These are phyloP conservation scores for Scolecobasidium constrictum DNA, from an alignment of 2,329 filamentous ascomycete genomes.

Conservation along the genomic window DNA sequence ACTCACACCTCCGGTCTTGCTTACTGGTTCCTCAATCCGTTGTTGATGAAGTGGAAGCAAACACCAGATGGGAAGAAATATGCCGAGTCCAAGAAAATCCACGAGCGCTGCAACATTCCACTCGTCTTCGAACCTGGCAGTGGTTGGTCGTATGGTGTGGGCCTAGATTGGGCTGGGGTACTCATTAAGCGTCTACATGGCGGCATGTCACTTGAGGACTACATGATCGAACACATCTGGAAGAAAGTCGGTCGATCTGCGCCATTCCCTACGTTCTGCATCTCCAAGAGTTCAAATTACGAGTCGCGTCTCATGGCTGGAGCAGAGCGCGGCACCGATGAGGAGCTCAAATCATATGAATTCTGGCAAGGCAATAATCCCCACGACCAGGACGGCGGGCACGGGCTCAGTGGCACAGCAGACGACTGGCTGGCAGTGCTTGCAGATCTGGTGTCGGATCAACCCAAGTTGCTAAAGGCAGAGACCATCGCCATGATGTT, in stretches of 20 bases:
- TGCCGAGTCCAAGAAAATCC: constrained; percentile 14
- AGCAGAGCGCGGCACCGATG: background rate
- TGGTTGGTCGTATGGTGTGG: constrained; percentile 39
- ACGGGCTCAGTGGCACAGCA: constrained; percentile 7
- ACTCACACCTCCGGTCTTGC: constrained; percentile 39
- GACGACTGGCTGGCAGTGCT: constrained; percentile 11
- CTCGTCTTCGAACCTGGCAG: constrained; percentile 32
- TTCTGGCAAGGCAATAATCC: constrained; percentile 5
- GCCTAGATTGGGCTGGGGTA: constrained; percentile 37
- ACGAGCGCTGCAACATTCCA: constrained; percentile 24
- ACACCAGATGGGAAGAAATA: background rate
- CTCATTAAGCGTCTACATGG: constrained; percentile 27
- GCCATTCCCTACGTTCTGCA: constrained; percentile 13
- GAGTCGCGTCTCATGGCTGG: constrained; percentile 8
- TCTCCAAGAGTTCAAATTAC: constrained; percentile 9
- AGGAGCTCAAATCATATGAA: background rate
- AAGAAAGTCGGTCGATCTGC: constrained; percentile 6
- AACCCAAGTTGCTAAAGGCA: constrained; percentile 13
- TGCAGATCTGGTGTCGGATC: constrained; percentile 11
- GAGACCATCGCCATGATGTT: constrained; percentile 16
- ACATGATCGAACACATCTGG: constrained; percentile 18
- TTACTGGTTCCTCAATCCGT: constrained; percentile 32
- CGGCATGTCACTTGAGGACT: constrained; percentile 14
- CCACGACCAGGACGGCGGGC: constrained; percentile 11
- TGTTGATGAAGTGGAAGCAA: constrained; percentile 29